A percentile compares a stretch with the other conserved stretches of the same genome.
phyloP scores from a whole-genome alignment of 495 filamentous ascomycete species.

The Staphylotrichum longicolle region DNA sequence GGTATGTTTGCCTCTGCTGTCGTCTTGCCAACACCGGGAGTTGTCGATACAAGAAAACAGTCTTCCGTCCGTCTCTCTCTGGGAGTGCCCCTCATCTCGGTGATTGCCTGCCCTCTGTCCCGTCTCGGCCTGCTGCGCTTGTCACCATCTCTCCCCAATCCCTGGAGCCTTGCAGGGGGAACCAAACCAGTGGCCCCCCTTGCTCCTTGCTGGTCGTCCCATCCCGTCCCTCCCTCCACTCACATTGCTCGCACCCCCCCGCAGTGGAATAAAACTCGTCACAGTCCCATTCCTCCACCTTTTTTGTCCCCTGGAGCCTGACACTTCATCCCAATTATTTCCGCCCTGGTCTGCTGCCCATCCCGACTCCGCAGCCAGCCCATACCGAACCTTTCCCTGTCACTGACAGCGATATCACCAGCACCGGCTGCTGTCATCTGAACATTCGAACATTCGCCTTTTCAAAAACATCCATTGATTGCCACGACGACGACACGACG shows the following conservation, averaged over 20 bases:
- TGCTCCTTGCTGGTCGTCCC: slow-evolving; percentile 22
- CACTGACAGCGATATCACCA: neutral
- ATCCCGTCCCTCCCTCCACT: slow-evolving; percentile 31
- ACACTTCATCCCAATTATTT: slow-evolving; percentile 33
- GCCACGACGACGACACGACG: neutral
- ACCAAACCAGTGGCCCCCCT: slow-evolving; percentile 27
- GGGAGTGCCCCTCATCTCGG: slow-evolving; percentile 14
- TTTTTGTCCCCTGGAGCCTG: slow-evolving; percentile 32
- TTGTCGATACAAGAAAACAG: slow-evolving; percentile 11
- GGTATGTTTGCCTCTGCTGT: neutral
- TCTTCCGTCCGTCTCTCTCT: slow-evolving; percentile 6
- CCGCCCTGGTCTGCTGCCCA: slow-evolving; percentile 23
- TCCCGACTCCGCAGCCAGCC: slow-evolving; percentile 14
- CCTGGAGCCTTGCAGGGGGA: slow-evolving; percentile 5
- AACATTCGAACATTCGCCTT: slow-evolving; percentile 15
- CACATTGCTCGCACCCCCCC: slow-evolving; percentile 30
- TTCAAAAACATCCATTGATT: neutral
- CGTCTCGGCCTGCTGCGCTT: slow-evolving; percentile 19
- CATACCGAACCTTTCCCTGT: neutral
- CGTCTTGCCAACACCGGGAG: slow-evolving; percentile 2
- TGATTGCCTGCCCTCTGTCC: slow-evolving; percentile 6
- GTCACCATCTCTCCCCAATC: slow-evolving; percentile 4
- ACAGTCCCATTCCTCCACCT: slow-evolving; percentile 34
- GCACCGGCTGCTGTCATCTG: slow-evolving; percentile 11
- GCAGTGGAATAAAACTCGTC: slow-evolving; percentile 42